Percentiles rank a stretch among this genome's conserved stretches.
Conservation (phyloP, 2,329 filamentous ascomycete species). For the Leptographium wingfieldii region DNA sequence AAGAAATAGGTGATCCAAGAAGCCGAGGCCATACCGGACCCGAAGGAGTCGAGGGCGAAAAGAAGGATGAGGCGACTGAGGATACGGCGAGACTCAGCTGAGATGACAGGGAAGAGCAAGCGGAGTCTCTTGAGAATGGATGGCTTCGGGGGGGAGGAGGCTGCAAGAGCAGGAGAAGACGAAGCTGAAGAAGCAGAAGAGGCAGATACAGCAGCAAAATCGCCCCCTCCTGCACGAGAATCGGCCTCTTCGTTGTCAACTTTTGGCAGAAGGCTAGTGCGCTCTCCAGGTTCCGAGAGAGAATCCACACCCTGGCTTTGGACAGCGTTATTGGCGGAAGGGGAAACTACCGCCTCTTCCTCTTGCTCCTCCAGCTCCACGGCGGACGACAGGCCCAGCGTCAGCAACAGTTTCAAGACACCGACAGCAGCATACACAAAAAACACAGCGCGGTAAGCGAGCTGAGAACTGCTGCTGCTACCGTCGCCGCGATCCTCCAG, state of each 20-base stretch:
- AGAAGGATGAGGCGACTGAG: constrained; percentile 38
- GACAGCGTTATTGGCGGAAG: background rate
- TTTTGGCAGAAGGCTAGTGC: background rate
- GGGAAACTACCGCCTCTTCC: background rate
- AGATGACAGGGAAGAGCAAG: constrained; percentile 42
- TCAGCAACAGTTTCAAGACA: constrained; percentile 40
- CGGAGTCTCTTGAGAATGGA: constrained; percentile 1
- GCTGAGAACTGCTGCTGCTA: background rate
- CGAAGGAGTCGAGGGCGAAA: constrained; percentile 29
- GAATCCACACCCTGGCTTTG: background rate
- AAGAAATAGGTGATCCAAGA: constrained; percentile 48
- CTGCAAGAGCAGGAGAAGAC: background rate
- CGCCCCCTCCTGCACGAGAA: no score
- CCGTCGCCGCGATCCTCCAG: constrained; percentile 18
- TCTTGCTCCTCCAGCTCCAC: constrained; percentile 18
- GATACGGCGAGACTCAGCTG: constrained; percentile 37
- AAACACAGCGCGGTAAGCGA: constrained; percentile 44
- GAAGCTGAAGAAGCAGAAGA: background rate
- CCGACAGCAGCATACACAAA: constrained; percentile 44
- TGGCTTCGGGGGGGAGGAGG: no score
- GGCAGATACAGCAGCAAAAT: background rate
- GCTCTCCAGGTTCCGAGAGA: background rate
- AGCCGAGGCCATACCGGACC: constrained; percentile 35
- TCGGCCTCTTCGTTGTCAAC: background rate
- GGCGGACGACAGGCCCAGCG: constrained; percentile 29